Evolutionary conservation across 2,329 filamentous ascomycete species (phyloP), one percentile per base, ranked within the genome.

Genomic region (Aspergillus ustus): DNA sequence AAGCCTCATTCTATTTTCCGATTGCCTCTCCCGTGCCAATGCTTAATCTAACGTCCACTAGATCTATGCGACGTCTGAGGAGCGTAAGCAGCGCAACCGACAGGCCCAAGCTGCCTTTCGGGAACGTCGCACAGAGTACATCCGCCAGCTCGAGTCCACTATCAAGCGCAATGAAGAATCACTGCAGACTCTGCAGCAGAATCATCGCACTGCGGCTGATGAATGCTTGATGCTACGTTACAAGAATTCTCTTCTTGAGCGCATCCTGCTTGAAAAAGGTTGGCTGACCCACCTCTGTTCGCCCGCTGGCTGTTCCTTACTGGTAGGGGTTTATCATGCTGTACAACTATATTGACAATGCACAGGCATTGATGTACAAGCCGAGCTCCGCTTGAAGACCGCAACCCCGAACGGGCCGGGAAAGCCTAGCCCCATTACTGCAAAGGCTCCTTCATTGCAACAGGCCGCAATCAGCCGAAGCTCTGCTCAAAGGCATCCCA

Each of bases 41-140:
- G 34, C 44, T 43, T 60, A 54, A 52, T 54, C 64, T 71, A 59
- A 70, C 63, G 31, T 51, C 20, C 51, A 19, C 51, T 67, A 97
- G 94, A 97, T 97, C 67, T 99, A 99, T 84, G 95, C 95, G 58
- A 99, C 95, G 40, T 98, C 95, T 11, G 95, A 99, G 79, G 95
- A 99, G 80, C 89, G 95, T 73, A 98, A 99, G 82, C 95, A 98
- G 81, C 88, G 95, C 67, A 99, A 99, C 76, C 85, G 95, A 70
- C 95, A 98, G 82, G 95, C 95, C 52, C 95, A 99, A 80, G 95
- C 95, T 59, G 95, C 95, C 61, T 99, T 99, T 74, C 90, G 95
- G 70, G 95, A 99, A 81, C 90, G 95, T 68, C 89, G 95, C 62
- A 98, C 94, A 59, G 95, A 99, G 82, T 99, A 99, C 78, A 99